Evolutionary conservation across 2,329 filamentous ascomycete species (phyloP).

Genomic region (Penicillium digitatum): DNA sequence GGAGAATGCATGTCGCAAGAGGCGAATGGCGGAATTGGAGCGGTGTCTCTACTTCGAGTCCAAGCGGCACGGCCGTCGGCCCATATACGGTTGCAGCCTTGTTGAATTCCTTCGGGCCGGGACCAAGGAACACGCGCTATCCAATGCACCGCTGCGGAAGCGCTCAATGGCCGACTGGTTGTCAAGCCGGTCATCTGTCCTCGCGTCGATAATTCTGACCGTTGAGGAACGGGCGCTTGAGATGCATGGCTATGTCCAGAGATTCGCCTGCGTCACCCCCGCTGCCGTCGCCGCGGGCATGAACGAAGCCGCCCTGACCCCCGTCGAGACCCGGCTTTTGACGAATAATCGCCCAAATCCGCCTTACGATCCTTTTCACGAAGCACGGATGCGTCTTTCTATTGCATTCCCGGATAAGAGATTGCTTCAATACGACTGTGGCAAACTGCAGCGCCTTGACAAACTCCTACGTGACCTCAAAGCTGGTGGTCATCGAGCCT

Average conservation of each 20-base stretch:
- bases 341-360: constrained; percentile 49
- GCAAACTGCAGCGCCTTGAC: constrained; percentile 88
- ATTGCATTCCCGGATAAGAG: constrained; percentile 97
- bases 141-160: constrained; percentile 58
- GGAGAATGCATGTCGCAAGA: constrained; percentile 66
- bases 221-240: constrained; percentile 67
- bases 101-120: constrained; percentile 69
- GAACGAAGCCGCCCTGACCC: constrained; percentile 62
- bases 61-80: constrained; percentile 71
- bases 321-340: constrained; percentile 52
- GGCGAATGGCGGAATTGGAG: constrained; percentile 72
- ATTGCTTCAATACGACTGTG: constrained; percentile 95
- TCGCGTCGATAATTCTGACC: constrained; percentile 63
- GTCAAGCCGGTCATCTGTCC: constrained; percentile 59
- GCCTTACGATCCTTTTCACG: constrained; percentile 79
- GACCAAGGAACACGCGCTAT: constrained; percentile 55
- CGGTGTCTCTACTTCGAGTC: constrained; percentile 77
- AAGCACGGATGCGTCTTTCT: constrained; percentile 83
- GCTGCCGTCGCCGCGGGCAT: constrained; percentile 79
- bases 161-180: constrained; percentile 69
- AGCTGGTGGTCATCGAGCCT: constrained; percentile 80
- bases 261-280: constrained; percentile 90
- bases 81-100: constrained; percentile 76
- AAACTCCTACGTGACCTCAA: constrained; percentile 81
- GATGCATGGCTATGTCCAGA: constrained; percentile 71